Evolutionary conservation across 257 asterid genomes (phyloP), one percentile per base, ranked within the genome.

Genomic region (Fraxinus excelsior): DNA sequence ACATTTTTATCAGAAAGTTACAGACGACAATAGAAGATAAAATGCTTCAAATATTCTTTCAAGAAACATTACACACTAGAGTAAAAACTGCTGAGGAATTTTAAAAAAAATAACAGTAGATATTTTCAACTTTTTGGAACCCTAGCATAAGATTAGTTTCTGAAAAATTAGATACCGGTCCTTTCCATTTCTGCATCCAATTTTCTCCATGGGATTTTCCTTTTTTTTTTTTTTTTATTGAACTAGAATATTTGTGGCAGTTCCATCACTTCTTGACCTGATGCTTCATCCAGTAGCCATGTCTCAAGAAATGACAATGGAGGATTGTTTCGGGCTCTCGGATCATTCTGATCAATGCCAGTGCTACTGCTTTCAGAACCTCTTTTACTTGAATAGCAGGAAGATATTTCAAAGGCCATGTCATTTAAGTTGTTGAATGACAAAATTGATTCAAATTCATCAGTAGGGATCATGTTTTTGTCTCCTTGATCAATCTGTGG

Each of bases 281-380:
- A 85, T 73, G 87, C 88, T 78, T 94, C 99, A 77, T 94, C 97
- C 80, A 93, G 75, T 79, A 94, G 70, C 99, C 99, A 94, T 66
- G 90, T 92, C 82, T 92, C 99, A 51, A 92, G 88, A 85, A 83
- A 94, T n/a, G 97, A 86, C 18, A 92, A 83, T 68, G 97, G 93
- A 25, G 94, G 94, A 80, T 80, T 71, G 44, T 64, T 79, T 1
- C 82, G 88, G 38, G 69, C 38, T 74, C 76, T 84, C 77, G 67
- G 67, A 53, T 84, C 32, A 29, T 29, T 83, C 40, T 70, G 46
- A 26, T 76, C 85, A 4, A 78, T 74, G 70, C 1, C 76, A 56
- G 73, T 67, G 42, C 87, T 86, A 72, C 80, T 78, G 77, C 83
- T 72, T 32, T 82, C 89, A 18, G 88, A 79, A 7, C 89, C 86